phyloP scores from a whole-genome alignment of 208 protist species.

The Crithidia expoeki region DNA sequence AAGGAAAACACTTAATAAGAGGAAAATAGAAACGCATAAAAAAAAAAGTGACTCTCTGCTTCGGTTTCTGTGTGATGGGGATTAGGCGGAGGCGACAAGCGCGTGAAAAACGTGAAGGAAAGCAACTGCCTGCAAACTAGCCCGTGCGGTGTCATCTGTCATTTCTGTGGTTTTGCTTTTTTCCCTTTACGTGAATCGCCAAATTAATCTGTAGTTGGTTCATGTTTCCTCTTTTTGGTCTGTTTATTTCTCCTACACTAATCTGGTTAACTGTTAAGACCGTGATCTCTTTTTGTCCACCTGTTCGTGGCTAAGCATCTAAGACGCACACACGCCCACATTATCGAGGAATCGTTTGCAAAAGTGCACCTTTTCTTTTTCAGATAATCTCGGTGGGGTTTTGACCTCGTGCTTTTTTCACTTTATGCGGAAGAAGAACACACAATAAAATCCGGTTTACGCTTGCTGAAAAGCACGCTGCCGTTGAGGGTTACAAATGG shows the following conservation, averaged over 20 bases:
- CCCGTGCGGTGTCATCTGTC: too few species aligned
- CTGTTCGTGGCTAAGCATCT: conserved; percentile 3
- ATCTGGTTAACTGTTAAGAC: conserved; percentile 15
- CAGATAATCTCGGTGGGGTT: too few species aligned
- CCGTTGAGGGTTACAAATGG: too few species aligned
- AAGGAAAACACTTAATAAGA: background rate
- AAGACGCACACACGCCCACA: background rate
- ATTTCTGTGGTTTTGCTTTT: conserved; percentile 15
- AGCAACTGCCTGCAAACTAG: too few species aligned
- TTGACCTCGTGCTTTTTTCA: too few species aligned
- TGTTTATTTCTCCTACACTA: conserved; percentile 13
- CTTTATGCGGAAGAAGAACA: too few species aligned
- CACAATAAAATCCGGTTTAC: too few species aligned
- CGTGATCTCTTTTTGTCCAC: conserved; percentile 2
- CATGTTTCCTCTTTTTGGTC: conserved; percentile 12
- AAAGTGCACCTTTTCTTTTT: background rate
- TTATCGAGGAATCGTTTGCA: background rate
- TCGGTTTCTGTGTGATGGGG: too few species aligned
- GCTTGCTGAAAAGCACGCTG: too few species aligned
- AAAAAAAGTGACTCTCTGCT: too few species aligned
- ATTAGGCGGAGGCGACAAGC: too few species aligned
- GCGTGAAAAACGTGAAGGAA: too few species aligned
- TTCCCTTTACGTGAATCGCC: background rate
- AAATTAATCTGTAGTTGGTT: conserved; percentile 1
- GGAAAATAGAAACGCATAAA: background rate